A percentile compares a stretch with the other conserved stretches of the same genome.
Evolutionary conservation across 2,329 filamentous ascomycete genomes (phyloP).

Genomic region (Aureobasidium sp.): DNA sequence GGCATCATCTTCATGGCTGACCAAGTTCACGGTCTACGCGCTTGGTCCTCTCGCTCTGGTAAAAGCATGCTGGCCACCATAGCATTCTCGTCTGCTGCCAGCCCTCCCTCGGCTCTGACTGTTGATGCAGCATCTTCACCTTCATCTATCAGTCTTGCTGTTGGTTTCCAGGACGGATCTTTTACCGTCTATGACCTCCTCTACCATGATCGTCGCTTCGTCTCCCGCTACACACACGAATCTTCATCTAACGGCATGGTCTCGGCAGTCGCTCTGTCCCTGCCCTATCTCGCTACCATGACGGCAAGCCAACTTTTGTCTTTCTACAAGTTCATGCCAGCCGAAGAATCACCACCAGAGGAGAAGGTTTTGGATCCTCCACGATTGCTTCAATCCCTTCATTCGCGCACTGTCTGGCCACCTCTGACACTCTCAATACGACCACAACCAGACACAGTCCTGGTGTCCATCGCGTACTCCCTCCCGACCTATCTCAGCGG

Average conservation of each 20-base stretch:
- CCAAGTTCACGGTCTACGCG: slow-evolving; percentile 60
- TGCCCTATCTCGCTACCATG: slow-evolving; percentile 73
- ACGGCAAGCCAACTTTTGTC: slow-evolving; percentile 68
- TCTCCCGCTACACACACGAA: slow-evolving; percentile 51
- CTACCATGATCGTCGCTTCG: slow-evolving; percentile 39
- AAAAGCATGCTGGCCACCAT: slow-evolving; percentile 53
- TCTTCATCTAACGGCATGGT: slow-evolving; percentile 59
- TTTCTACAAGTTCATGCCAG: slow-evolving; percentile 59
- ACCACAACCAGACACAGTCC: slow-evolving; percentile 54
- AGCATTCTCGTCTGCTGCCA: not conserved
- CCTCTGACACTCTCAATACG: slow-evolving; percentile 79
- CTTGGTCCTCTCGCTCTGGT: slow-evolving; percentile 61
- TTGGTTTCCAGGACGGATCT: slow-evolving; percentile 66
- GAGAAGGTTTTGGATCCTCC: slow-evolving; percentile 35
- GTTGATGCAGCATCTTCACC: slow-evolving; percentile 45
- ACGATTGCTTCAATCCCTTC: slow-evolving; percentile 66
- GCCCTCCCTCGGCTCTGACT: slow-evolving; percentile 55
- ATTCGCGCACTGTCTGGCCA: slow-evolving; percentile 69
- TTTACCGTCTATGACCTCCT: slow-evolving; percentile 64
- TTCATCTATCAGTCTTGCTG: slow-evolving; percentile 39
- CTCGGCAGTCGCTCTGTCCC: slow-evolving; percentile 61
- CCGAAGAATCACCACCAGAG: slow-evolving; percentile 14
- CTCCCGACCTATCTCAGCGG: slow-evolving; percentile 68
- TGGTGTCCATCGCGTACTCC: slow-evolving; percentile 83
- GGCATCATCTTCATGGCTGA: slow-evolving; percentile 75